Evolutionary conservation across 192 early-diverging fungal genomes (phyloP).

Genomic region (Phlyctochytrium arcticum): DNA sequence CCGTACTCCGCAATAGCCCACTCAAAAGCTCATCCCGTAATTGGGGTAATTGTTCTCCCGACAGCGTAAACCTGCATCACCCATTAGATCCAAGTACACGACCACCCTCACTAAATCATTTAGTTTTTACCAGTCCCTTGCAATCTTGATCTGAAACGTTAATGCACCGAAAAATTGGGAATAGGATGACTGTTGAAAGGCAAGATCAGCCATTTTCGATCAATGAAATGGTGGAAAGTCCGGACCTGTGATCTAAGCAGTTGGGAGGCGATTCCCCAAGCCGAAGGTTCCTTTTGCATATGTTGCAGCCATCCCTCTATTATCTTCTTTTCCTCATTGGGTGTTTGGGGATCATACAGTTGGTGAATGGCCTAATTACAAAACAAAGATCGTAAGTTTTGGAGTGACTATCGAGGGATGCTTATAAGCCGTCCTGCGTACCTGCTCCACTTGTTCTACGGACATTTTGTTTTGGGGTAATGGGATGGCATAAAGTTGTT

Average conservation of each 20-base stretch:
- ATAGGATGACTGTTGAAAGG: slow-evolving; percentile 2
- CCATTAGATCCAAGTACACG: not conserved
- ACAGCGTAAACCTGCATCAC: slow-evolving; percentile 9
- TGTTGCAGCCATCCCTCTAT: slow-evolving; percentile 30
- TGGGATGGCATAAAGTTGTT: too few relatives aligned
- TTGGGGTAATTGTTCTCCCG: not conserved
- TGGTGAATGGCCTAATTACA: slow-evolving; percentile 8
- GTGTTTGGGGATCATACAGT: slow-evolving; percentile 12
- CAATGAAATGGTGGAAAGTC: not conserved
- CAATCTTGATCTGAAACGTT: slow-evolving; percentile 32
- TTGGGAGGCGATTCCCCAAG: slow-evolving; percentile 20
- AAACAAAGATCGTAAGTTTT: not conserved
- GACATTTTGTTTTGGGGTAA: too few relatives aligned
- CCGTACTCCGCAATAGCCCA: slow-evolving; percentile 5
- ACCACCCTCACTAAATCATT: not conserved
- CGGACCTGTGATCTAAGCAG: slow-evolving; percentile 20
- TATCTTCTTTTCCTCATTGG: not conserved
- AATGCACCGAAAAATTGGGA: slow-evolving; percentile 29
- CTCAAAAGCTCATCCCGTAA: slow-evolving; percentile 21
- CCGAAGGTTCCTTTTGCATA: slow-evolving; percentile 16
- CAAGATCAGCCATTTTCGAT: not conserved
- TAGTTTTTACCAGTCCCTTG: slow-evolving; percentile 22
- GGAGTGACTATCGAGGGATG: not conserved
- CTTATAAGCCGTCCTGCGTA: not conserved
- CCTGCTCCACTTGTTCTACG: not conserved